Percentiles rank a stretch among this genome's conserved stretches.
These are phyloP conservation scores for Syzygium grande DNA, from an alignment of 345 rosid species.

Conservation along the genomic window DNA sequence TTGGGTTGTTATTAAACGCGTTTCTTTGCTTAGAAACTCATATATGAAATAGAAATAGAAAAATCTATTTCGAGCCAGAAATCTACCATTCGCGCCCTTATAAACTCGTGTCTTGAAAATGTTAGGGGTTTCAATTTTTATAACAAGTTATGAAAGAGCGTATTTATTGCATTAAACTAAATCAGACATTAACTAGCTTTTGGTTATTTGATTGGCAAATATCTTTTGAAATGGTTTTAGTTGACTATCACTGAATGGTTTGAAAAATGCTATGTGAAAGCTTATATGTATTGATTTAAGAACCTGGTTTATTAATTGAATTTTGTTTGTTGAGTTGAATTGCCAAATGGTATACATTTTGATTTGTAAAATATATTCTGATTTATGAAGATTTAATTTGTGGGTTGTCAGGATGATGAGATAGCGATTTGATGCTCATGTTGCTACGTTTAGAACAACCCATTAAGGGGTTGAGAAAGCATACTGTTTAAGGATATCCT, in stretches of 20 bases:
- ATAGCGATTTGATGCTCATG: not conserved
- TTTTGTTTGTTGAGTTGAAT: not conserved
- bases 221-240: not conserved
- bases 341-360: not conserved
- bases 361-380: no score
- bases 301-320: not conserved
- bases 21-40: no score
- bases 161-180: not conserved
- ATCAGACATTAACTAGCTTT: not conserved
- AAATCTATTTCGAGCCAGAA: no score
- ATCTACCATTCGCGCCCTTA: no score
- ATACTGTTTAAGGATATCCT: no score
- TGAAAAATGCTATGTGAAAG: not conserved
- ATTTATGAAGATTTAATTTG: no score
- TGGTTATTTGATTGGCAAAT: no score
- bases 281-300: not conserved
- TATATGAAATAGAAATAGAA: no score
- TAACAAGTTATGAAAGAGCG: no score
- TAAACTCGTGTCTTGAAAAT: no score
- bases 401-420: not conserved
- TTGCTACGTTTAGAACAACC: not conserved
- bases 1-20: no score
- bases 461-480: not conserved
- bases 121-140: not conserved
- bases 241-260: not conserved